Base-by-base conservation (phyloP, 2,329 filamentous ascomycete species). In the Ophiocordyceps polyrhachis-furcata region DNA sequence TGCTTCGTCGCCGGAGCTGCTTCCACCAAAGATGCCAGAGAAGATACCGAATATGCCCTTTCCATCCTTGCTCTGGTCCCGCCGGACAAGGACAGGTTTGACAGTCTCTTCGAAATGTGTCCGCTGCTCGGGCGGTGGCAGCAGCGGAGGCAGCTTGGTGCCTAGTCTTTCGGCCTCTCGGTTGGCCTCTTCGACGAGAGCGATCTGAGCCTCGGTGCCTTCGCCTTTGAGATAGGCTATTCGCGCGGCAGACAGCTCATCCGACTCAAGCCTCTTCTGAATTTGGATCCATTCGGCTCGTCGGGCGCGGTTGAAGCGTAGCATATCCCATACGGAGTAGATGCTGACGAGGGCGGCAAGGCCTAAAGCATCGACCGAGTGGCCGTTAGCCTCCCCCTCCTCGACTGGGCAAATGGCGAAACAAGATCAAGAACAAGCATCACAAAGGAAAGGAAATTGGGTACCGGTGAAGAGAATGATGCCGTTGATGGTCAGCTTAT, bases 241-340 rank as follows among this genome's bases (percentile, higher is more conserved):
- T 28, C 74, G 73, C 43, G 74, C 74, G 49, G 67, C 66, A 50
- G 71, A 67, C 46, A 78, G 68, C 50, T 66, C 65, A 60, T 76
- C 71, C 53, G 64, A 67, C 44, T 69, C 66, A 55, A 76, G 62
- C 48, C 67, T 62, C 58, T 66, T 66, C 55, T 76, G 72, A 45
- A 71, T 64, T 47, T 71, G 68, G 53, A 71, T 55, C 64, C 75
- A 78, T 57, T 78, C 74, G 54, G 60, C 62, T 54, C 72, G 73
- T 53, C 73, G 72, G 60, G 71, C 69, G 53, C 69, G 70, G 65
- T 78, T 78, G 59, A 73, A 71, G 45, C 66, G 63, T 48, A 76
- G 64, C 74, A 78, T 78, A 58, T 78, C 74, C 62, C 66, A 69
- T 17, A 73, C 69, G 32, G 74, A 74, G 63, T 76, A 78, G 49